phyloP scores from a whole-genome alignment of 2,329 filamentous ascomycete species.

The Colletotrichum chlorophyti region DNA sequence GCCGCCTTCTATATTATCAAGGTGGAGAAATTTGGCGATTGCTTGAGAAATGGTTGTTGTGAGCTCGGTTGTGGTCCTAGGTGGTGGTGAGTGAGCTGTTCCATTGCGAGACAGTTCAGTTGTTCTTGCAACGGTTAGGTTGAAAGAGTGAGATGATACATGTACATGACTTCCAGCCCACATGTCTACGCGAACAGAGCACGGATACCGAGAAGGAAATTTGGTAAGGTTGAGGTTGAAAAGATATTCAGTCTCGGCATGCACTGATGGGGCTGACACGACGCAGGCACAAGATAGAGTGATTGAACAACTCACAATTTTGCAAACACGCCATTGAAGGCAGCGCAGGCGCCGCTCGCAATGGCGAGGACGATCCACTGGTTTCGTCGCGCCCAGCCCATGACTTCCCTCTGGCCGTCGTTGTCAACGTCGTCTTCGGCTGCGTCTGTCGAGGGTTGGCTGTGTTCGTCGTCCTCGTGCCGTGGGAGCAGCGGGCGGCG shows the following conservation, averaged over 20 bases:
- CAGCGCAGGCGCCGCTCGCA: constrained; percentile 78
- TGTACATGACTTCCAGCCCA: too few species aligned
- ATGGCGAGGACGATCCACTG: constrained; percentile 75
- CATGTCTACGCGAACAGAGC: too few species aligned
- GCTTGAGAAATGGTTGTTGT: constrained; percentile 54
- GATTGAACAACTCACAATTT: constrained; percentile 71
- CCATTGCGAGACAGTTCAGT: not conserved
- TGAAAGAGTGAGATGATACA: too few species aligned
- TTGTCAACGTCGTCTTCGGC: not conserved
- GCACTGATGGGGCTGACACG: not conserved
- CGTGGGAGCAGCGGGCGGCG: constrained; percentile 32
- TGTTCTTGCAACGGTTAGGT: too few species aligned
- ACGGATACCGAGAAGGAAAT: too few species aligned
- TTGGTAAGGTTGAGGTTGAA: not conserved
- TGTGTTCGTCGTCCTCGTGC: constrained; percentile 20
- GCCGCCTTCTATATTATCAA: constrained; percentile 46
- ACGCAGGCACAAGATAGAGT: not conserved
- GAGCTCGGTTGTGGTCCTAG: constrained; percentile 62
- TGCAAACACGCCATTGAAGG: constrained; percentile 83
- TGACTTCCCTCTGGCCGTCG: constrained; percentile 2
- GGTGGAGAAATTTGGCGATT: constrained; percentile 51
- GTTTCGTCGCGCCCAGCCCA: constrained; percentile 38
- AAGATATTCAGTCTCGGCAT: not conserved
- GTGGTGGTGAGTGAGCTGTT: constrained; percentile 10
- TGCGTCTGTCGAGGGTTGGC: constrained; percentile 3